Evolutionary conservation across 371 early-diverging fungal species (phyloP), one percentile per base, ranked within the genome.

Genomic region (Capniomyces stellatus): DNA sequence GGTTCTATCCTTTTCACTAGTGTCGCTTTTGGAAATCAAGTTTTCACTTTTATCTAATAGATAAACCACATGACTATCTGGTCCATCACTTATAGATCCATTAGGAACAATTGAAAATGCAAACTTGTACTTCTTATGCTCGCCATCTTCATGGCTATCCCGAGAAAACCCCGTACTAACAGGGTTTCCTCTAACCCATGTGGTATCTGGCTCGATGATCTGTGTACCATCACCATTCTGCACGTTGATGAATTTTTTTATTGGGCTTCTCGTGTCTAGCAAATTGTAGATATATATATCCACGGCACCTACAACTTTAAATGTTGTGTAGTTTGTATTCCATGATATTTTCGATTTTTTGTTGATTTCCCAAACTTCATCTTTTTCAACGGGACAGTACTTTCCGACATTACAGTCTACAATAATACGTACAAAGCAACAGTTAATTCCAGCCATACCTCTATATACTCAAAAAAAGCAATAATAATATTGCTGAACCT

Each of bases 211-310:
- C 3, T 29, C 39, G 3, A 51, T 39, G 2, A 29, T 39, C 12
- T 12, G 23, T 28, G 51, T 30, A 18, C 51, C 51, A 22, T 31
- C 31, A 15, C 51, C 51, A 30, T 51, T 51, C 18, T 4, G 8
- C 2, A 51, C 21, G 2, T 21, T 21, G 29, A 12, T 51, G 24
- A 12, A 51, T 8, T n/a, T 31, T 8, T n/a, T 39, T 24, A 51
- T 22, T 8, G 51, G 51, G 8, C 4, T 21, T 31, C 21, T 51
- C 6, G 13, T 35, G 21, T 51, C 21, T 15, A 31, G 23, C 8
- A 18, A 2, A 21, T 51, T 39, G 22, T 29, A 51, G 21, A 51
- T 51, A 40, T 51, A 51, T 10, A 51, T 31, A 22, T 51, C 51
- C 12, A 51, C 51, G 13, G 35, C 23, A 18, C 35, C 35, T 18